phyloP scores from a whole-genome alignment of 2,329 filamentous ascomycete species.

The Claviceps sp. region DNA sequence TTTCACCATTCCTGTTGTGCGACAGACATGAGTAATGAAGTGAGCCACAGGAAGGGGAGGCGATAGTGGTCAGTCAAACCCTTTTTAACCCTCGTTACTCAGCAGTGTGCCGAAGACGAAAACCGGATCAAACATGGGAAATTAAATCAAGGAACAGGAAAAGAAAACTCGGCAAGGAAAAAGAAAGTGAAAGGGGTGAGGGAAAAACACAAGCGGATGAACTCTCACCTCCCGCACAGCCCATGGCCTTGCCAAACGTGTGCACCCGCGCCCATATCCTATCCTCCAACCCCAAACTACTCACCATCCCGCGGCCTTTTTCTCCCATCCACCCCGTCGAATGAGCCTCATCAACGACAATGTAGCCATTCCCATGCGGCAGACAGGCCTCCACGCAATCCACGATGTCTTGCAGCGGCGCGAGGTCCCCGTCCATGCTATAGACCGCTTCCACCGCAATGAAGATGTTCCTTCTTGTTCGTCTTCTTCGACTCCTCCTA shows the following conservation, averaged over 20 bases:
- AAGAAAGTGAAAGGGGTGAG: background rate
- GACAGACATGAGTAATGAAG: too few relatives aligned
- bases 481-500: constrained; percentile 12
- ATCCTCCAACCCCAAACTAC: constrained; percentile 39
- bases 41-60: too few relatives aligned
- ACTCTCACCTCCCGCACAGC: constrained; percentile 53
- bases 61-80: too few relatives aligned
- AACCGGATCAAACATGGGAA: too few relatives aligned
- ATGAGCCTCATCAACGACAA: constrained; percentile 58
- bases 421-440: constrained; percentile 72
- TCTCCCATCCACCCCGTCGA: constrained; percentile 47
- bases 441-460: constrained; percentile 61
- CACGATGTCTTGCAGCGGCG: constrained; percentile 48
- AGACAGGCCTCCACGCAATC: constrained; percentile 41
- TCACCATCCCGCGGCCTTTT: constrained; percentile 44
- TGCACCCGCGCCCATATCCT: constrained; percentile 45
- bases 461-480: constrained; percentile 43
- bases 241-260: constrained; percentile 56
- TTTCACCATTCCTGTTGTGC: too few relatives aligned
- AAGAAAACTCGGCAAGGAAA: too few relatives aligned
- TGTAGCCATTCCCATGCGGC: constrained; percentile 42
- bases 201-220: too few relatives aligned
- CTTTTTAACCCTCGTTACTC: too few relatives aligned
- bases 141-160: too few relatives aligned
- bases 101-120: too few relatives aligned